Evolutionary conservation across 495 filamentous ascomycete species (phyloP).

Genomic region (Neurospora sp.): DNA sequence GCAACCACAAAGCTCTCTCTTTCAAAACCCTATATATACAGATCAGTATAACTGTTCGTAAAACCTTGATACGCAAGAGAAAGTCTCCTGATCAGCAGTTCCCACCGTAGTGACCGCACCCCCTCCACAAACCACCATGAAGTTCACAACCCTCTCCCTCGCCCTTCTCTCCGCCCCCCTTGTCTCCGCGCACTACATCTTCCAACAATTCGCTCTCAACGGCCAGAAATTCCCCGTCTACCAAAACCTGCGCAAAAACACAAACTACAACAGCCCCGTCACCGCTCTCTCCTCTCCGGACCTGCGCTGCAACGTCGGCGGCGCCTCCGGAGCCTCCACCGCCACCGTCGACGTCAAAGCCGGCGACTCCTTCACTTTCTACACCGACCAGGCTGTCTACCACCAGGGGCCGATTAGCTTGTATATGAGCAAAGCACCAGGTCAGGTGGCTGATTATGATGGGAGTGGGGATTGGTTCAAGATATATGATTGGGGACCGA

Average conservation of each 20-base stretch:
- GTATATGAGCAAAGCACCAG: conserved; percentile 44
- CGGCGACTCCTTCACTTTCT: conserved; percentile 42
- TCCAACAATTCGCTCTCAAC: conserved; percentile 39
- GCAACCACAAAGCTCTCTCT: not conserved
- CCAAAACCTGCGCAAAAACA: conserved; percentile 45
- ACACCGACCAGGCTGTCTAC: conserved; percentile 43
- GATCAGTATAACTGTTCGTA: too few relatives aligned
- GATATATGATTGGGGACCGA: conserved; percentile 38
- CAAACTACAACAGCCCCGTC: conserved; percentile 50
- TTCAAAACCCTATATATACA: not conserved
- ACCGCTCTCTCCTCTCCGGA: conserved; percentile 41
- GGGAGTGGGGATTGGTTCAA: conserved; percentile 48
- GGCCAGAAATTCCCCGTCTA: conserved; percentile 34
- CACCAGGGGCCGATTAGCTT: conserved; percentile 50
- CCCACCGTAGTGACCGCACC: not conserved
- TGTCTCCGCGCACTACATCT: conserved; percentile 38
- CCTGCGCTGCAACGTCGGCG: conserved; percentile 51
- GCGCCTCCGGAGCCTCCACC: conserved; percentile 34
- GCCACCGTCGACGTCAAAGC: conserved; percentile 38
- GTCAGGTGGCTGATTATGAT: conserved; percentile 32
- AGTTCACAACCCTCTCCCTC: conserved; percentile 16
- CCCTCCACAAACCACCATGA: conserved; percentile 18
- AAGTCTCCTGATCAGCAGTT: not conserved
- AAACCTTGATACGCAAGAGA: not conserved
- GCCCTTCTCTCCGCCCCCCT: conserved; percentile 22